Conservation (phyloP, 2,329 filamentous ascomycete genomes). For the Tolypocladium tropicale region DNA sequence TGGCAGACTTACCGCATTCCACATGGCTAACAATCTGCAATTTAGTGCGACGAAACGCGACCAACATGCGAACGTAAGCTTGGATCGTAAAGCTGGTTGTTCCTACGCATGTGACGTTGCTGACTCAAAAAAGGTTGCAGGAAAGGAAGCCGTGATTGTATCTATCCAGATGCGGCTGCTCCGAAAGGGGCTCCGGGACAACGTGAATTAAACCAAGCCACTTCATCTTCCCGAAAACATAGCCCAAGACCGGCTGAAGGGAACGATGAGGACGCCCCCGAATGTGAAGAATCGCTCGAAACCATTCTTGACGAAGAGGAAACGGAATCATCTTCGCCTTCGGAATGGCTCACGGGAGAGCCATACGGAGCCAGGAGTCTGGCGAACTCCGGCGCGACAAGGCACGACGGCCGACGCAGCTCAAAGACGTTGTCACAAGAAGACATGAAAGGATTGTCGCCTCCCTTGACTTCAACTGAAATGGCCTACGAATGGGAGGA, state of each 20-base stretch:
- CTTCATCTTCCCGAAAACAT: slow-evolving; percentile 25
- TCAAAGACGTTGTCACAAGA: slow-evolving; percentile 46
- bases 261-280: slow-evolving; percentile 19
- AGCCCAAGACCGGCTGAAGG: slow-evolving; percentile 42
- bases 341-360: slow-evolving; percentile 9
- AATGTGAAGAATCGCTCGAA: slow-evolving; percentile 33
- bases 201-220: slow-evolving; percentile 26
- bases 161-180: slow-evolving; percentile 65
- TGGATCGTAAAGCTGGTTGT: not conserved
- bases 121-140: slow-evolving; percentile 56
- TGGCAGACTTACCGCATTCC: slow-evolving; percentile 15
- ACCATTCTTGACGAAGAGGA: slow-evolving; percentile 48
- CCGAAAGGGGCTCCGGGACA: slow-evolving; percentile 23
- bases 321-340: slow-evolving; percentile 18
- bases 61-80: slow-evolving; percentile 71
- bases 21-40: not conserved
- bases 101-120: not conserved
- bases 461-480: slow-evolving; percentile 41
- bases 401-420: slow-evolving; percentile 27
- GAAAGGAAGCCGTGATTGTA: slow-evolving; percentile 84
- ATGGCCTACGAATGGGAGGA: slow-evolving; percentile 18
- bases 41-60: slow-evolving; percentile 78
- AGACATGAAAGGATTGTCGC: slow-evolving; percentile 36
- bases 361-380: slow-evolving; percentile 20
- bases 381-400: slow-evolving; percentile 25